Conservation (phyloP, 176 grass and related monocot genomes). For the Carex kokanica region DNA sequence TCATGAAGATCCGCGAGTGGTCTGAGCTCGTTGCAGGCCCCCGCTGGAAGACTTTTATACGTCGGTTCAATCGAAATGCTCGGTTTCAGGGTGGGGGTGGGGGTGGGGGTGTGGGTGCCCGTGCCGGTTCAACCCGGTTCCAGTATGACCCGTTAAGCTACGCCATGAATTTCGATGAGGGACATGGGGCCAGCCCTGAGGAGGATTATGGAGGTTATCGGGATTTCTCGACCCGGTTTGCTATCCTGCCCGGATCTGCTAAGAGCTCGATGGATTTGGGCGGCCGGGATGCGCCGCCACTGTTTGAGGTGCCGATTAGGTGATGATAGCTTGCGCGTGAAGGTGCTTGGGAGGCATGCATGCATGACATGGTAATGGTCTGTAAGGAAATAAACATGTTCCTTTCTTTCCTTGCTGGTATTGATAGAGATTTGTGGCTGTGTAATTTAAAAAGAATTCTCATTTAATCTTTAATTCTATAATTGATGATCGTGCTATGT, state of each 20-base stretch:
- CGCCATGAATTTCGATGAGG: conserved; percentile 97
- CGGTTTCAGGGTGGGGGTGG: neutral
- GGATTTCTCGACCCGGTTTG: conserved; percentile 75
- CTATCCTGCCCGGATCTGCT: conserved; percentile 33
- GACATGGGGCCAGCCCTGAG: conserved; percentile 45
- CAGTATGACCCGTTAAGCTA: conserved; percentile 82
- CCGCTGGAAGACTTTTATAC: conserved; percentile 96
- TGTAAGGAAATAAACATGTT: conserved; percentile 10
- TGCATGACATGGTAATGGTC: neutral
- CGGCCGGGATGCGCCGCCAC: conserved; percentile 43
- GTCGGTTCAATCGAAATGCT: conserved; percentile 51
- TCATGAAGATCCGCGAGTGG: conserved; percentile 92
- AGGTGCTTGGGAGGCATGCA: neutral
- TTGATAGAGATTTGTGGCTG: neutral
- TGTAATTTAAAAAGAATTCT: neutral
- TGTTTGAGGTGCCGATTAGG: conserved; percentile 17
- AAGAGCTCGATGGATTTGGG: conserved; percentile 60
- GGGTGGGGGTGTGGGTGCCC: conserved; percentile 9
- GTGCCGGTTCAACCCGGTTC: conserved; percentile 2
- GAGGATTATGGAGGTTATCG: conserved; percentile 36
- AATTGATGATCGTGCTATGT: neutral
- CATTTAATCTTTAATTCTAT: conserved; percentile 7
- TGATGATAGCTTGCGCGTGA: neutral
- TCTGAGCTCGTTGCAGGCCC: conserved; percentile 89
- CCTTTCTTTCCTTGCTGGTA: conserved; percentile 27